phyloP scores from a whole-genome alignment of 768 basidiomycete species.

The Amanita molliuscula region DNA sequence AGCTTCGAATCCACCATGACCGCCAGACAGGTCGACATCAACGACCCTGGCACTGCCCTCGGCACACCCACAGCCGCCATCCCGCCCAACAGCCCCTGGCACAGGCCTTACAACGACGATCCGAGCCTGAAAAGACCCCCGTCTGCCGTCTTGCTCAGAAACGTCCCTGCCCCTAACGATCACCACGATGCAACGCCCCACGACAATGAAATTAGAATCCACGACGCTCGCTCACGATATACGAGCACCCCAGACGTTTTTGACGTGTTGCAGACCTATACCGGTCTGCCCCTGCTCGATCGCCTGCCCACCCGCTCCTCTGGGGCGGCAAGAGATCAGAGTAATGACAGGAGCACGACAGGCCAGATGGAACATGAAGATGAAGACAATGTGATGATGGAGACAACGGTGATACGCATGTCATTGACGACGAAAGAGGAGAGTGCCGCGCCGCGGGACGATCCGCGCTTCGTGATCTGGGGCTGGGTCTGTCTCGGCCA shows the following conservation, averaged over 20 bases:
- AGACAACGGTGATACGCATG: conserved; percentile 64
- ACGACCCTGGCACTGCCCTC: conserved; percentile 7
- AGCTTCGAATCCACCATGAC: conserved; percentile 80
- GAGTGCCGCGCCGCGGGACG: conserved; percentile 67
- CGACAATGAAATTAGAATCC: neutral
- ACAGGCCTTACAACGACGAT: conserved; percentile 6
- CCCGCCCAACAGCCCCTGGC: neutral
- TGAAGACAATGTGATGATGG: conserved; percentile 16
- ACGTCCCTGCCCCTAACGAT: neutral
- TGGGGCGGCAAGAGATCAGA: neutral
- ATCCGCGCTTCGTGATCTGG: conserved; percentile 91
- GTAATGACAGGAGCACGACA: neutral
- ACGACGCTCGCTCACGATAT: conserved; percentile 43
- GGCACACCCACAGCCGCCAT: conserved; percentile 12
- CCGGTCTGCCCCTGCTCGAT: conserved; percentile 66
- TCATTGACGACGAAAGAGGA: conserved; percentile 51
- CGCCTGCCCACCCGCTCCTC: conserved; percentile 41
- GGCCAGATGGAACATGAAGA: neutral
- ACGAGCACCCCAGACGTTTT: conserved; percentile 54
- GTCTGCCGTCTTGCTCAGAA: conserved; percentile 16
- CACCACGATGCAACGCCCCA: neutral
- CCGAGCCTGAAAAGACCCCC: conserved; percentile 14
- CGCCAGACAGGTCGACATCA: conserved; percentile 41
- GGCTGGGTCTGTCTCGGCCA: conserved; percentile 35
- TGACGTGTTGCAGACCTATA: conserved; percentile 72